A percentile compares a stretch with the other conserved stretches of the same genome.
Evolutionary conservation across 1,139 yeast genomes (phyloP).

Genomic region (Barnettozyma hawaiiensis): DNA sequence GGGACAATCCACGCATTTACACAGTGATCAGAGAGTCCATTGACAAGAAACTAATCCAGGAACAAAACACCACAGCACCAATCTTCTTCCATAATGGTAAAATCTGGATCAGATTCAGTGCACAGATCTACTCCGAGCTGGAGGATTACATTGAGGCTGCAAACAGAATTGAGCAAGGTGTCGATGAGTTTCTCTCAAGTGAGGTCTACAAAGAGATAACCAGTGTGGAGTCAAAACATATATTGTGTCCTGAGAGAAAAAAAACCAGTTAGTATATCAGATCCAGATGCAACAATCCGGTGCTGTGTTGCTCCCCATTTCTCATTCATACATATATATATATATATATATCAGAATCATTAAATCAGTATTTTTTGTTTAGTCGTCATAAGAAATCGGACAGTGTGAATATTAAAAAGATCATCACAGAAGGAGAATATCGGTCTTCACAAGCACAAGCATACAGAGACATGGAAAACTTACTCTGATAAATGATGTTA

Average conservation of each 20-base stretch:
- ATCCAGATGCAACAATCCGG: too few relatives aligned
- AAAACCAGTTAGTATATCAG: neutral
- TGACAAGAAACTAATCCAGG: conserved; percentile 26
- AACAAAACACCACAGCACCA: conserved; percentile 44
- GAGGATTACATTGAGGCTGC: conserved; percentile 37
- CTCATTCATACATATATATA: too few relatives aligned
- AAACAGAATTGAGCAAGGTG: neutral
- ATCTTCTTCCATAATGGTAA: conserved; percentile 37
- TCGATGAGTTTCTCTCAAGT: neutral
- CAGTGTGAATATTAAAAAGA: conserved; percentile 62
- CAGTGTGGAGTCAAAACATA: too few relatives aligned
- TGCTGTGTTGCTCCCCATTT: neutral
- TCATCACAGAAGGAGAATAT: conserved; percentile 33
- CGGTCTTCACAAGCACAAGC: too few relatives aligned
- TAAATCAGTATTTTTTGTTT: conserved; percentile 62
- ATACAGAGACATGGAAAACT: too few relatives aligned
- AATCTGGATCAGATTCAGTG: conserved; percentile 48
- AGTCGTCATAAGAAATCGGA: conserved; percentile 45
- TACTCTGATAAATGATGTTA: neutral
- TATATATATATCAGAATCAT: conserved; percentile 53
- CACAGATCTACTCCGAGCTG: conserved; percentile 54
- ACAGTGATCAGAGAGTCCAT: neutral
- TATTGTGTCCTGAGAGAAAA: too few relatives aligned
- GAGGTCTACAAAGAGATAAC: neutral
- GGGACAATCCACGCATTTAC: neutral